These are phyloP conservation scores for Yamadazyma oceani DNA, from an alignment of 1,139 yeast species.

Conservation along the genomic window DNA sequence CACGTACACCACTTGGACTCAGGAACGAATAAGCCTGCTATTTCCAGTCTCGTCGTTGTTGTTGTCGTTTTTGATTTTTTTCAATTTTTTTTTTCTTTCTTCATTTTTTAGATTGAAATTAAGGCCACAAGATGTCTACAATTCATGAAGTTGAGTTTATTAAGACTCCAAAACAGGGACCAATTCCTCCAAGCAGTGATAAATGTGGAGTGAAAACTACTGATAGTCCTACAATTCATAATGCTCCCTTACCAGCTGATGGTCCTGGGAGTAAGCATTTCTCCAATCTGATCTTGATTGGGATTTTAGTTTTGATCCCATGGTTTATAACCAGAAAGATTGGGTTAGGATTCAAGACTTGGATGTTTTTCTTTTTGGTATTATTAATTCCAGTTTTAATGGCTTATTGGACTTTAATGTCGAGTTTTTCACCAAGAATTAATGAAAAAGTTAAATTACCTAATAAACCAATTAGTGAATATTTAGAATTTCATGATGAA, in stretches of 20 bases:
- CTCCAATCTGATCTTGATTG: constrained; percentile 58
- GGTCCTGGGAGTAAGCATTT: constrained; percentile 85
- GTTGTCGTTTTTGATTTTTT: no score
- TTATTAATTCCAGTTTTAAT: constrained; percentile 68
- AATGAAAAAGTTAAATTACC: constrained; percentile 79
- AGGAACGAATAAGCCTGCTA: no score
- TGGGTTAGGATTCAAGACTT: constrained; percentile 74
- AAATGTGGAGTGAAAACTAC: constrained; percentile 64
- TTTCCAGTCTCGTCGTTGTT: no score
- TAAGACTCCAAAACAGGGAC: constrained; percentile 57
- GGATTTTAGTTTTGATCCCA: constrained; percentile 62
- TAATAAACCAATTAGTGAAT: constrained; percentile 73
- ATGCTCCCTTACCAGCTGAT: constrained; percentile 89
- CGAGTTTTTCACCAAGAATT: constrained; percentile 77
- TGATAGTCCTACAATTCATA: constrained; percentile 70
- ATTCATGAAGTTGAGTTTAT: constrained; percentile 45
- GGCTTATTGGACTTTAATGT: constrained; percentile 79
- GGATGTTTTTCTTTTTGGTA: constrained; percentile 54
- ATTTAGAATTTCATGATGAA: constrained; percentile 78
- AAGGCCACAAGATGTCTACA: no score
- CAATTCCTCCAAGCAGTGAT: constrained; percentile 48
- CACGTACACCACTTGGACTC: no score
- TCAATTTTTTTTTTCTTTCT: no score
- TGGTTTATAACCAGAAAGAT: constrained; percentile 60
- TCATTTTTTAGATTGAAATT: no score